Conservation (phyloP, 192 early-diverging fungal genomes). For the Coemansia biformis region DNA sequence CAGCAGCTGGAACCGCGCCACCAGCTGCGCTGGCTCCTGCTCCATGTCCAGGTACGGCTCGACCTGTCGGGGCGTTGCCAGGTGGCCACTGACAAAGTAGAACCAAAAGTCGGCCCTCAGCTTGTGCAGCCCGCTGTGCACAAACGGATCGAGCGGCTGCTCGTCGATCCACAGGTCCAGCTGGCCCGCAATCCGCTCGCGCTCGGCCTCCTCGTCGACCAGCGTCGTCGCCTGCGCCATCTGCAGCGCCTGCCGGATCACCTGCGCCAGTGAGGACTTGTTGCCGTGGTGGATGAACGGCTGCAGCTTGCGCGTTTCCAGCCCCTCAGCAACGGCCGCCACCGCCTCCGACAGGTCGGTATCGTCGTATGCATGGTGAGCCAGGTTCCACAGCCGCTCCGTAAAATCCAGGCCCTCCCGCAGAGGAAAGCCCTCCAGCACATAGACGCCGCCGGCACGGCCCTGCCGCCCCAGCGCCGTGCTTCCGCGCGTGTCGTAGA, state of each 20-base stretch:
- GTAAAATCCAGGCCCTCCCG: slow-evolving; percentile 43
- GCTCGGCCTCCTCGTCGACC: slow-evolving; percentile 22
- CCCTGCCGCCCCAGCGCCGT: slow-evolving; percentile 6
- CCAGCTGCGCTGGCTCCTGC: slow-evolving; percentile 14
- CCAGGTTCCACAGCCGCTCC: slow-evolving; percentile 41
- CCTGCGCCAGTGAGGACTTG: slow-evolving; percentile 24
- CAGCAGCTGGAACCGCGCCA: slow-evolving; percentile 26
- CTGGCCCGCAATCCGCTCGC: slow-evolving; percentile 25
- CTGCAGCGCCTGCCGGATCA: slow-evolving; percentile 27
- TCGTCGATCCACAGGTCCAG: slow-evolving; percentile 45
- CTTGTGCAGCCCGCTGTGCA: slow-evolving; percentile 37
- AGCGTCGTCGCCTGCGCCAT: slow-evolving; percentile 23
- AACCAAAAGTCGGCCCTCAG: slow-evolving; percentile 39
- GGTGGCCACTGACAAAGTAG: slow-evolving; percentile 25
- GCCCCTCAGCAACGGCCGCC: slow-evolving; percentile 39
- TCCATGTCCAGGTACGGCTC: slow-evolving; percentile 23
- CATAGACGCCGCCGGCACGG: slow-evolving; percentile 1
- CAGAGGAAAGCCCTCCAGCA: slow-evolving; percentile 14
- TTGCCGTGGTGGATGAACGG: slow-evolving; percentile 35
- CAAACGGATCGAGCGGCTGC: slow-evolving; percentile 45
- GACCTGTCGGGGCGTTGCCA: slow-evolving; percentile 39
- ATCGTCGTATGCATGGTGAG: slow-evolving; percentile 29
- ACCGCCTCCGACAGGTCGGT: slow-evolving; percentile 35
- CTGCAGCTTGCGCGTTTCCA: slow-evolving; percentile 42
- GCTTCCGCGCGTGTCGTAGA: slow-evolving; percentile 23